Evolutionary conservation across 2,329 filamentous ascomycete genomes (phyloP).

Genomic region (Penicillium sp.): DNA sequence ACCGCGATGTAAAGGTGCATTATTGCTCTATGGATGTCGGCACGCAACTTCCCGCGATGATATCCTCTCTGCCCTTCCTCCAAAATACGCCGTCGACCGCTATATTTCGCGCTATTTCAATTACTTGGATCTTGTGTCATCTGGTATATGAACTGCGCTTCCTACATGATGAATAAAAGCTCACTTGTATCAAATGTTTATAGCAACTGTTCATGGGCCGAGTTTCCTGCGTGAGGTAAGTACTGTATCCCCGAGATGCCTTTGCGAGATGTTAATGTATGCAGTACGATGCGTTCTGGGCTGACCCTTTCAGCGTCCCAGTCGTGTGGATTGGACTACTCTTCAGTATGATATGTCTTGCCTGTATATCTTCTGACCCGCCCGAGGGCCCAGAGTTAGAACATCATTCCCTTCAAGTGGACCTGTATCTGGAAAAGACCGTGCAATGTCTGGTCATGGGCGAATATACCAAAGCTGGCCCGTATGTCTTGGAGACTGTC

Average conservation of each 20-base stretch:
- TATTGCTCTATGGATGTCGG: conserved; percentile 23
- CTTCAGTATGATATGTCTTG: conserved; percentile 45
- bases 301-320: conserved; percentile 40
- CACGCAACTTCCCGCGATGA: conserved; percentile 22
- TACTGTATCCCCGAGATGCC: neutral
- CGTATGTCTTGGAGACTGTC: conserved; percentile 61
- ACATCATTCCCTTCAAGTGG: conserved; percentile 17
- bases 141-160: conserved; percentile 13
- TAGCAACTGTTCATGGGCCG: conserved; percentile 32
- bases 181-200: neutral
- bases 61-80: conserved; percentile 30
- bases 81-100: conserved; percentile 29
- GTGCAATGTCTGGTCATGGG: conserved; percentile 61
- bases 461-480: conserved; percentile 59
- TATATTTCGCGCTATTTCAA: conserved; percentile 35
- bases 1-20: conserved; percentile 1
- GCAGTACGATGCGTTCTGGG: conserved; percentile 52
- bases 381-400: conserved; percentile 16
- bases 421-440: conserved; percentile 36
- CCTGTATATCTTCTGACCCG: conserved; percentile 19
- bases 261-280: neutral
- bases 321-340: conserved; percentile 52
- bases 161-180: neutral
- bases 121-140: conserved; percentile 27
- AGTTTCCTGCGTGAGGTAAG: conserved; percentile 38